A percentile compares a stretch with the other conserved stretches of the same genome.
These are phyloP conservation scores for Chlamydomonas reinhardtii DNA, from an alignment of 163 green algal species.

Conservation along the genomic window DNA sequence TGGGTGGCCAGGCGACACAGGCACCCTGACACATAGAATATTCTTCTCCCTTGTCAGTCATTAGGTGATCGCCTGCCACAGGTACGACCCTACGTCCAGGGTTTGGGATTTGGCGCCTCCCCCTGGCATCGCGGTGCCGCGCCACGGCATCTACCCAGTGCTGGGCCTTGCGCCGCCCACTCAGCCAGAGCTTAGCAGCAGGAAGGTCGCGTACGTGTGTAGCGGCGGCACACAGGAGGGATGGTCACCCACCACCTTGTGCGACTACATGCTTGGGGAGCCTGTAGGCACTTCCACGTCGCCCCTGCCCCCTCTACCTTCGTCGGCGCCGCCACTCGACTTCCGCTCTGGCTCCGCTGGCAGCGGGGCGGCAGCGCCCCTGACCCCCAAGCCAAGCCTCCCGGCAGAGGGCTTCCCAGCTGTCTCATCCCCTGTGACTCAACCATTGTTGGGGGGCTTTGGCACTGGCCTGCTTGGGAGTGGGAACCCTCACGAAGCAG, in stretches of 20 bases:
- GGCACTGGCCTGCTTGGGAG: too few species aligned
- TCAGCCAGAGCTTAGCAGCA: too few species aligned
- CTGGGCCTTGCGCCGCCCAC: background rate
- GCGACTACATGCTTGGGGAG: background rate
- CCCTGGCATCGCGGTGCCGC: background rate
- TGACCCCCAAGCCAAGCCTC: too few species aligned
- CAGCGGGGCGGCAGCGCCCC: too few species aligned
- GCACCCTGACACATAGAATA: background rate
- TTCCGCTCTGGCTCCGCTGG: too few species aligned
- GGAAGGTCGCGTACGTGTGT: constrained; percentile 8
- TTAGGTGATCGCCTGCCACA: background rate
- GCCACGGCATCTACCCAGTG: background rate
- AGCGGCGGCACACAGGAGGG: background rate
- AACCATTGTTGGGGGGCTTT: too few species aligned
- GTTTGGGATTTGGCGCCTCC: background rate
- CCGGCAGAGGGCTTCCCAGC: too few species aligned
- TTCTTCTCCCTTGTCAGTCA: background rate
- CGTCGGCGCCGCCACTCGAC: too few species aligned
- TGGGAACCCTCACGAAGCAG: too few species aligned
- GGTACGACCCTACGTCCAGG: constrained; percentile 7
- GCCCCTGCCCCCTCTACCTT: too few species aligned
- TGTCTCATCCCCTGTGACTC: too few species aligned
- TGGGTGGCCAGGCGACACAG: background rate
- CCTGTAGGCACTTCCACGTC: too few species aligned
- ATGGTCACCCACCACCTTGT: background rate